Evolutionary conservation across 192 early-diverging fungal genomes (phyloP), one percentile per base, ranked within the genome.

Genomic region (Umbelopsis vinacea): DNA sequence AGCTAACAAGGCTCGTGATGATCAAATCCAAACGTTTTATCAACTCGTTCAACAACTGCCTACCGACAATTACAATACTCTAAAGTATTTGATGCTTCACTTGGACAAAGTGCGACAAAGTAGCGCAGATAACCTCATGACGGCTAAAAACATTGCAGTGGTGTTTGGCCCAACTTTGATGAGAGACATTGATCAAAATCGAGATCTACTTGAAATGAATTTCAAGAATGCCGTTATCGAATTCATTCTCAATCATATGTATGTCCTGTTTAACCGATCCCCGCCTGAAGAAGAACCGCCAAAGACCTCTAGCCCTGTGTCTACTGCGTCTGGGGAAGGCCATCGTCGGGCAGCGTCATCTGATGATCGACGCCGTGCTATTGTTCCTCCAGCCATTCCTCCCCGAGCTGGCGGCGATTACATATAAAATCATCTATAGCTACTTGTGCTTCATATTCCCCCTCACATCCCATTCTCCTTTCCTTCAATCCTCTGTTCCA

Each of bases 161-260:
- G 94, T 98, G 29, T 97, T 98, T 90, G 95, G 92, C 3, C 94
- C 94, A 22, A 96, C 92, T 11, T 74, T 98, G 33, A 77, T 94
- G 82, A 84, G 88, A 21, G 85, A 87, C 73, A 77, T 78, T 12
- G 83, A 89, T 52, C 76, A 87, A 43, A 82, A 80, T 26, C 76
- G 74, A 8, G 91, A 92, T 70, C 84, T 94, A 71, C 67, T 87
- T 17, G 91, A 94, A 33, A 94, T 92, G 91, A 84, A 84, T 1
- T 81, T 81, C 22, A 92, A 89, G 69, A 92, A 90, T 80, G 76
- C 84, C 53, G 82, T 82, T 0, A 87, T 94, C 43, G 89, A 90
- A 68, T 91, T 88, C 54, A 80, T 94, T 71, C 82, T 94, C 47
- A 77, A 86, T 53, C 79, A 92, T 71, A 85, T 86, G 6, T 67